Base-by-base conservation (phyloP, 306 rosid genomes). In the Sicyos baderoa region DNA sequence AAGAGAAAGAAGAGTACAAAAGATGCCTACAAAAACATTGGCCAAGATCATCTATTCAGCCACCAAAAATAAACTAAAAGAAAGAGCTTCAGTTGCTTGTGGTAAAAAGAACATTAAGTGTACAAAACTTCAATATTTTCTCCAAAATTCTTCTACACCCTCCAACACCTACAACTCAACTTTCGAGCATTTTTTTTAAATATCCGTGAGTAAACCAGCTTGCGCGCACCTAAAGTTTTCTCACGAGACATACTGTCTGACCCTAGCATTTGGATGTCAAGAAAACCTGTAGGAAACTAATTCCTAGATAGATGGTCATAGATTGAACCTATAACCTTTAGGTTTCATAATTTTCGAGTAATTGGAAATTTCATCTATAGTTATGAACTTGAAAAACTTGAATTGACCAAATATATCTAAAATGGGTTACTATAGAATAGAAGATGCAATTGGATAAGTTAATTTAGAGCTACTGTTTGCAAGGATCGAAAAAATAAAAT, bases 381-480 rank as follows among this genome's bases (percentile, higher is more conserved):
- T 35, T 27, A 25, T 32, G 48, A 16, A 60, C 67, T 60, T 35
- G 67, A n/a, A 16, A 29, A 16, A 35, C 48, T n/a, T 15, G 22
- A 29, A 61, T 32, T 7, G 48, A 61, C 35, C 37, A 56, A 5
- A 12, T 22, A 21, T 21, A 54, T 22, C 60, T 54, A 21, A 22
- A 54, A 54, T 54, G 32, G 60, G 32, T 32, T 16, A 32, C 9
- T 9, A 15, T 37, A 61, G 47, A 25, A 60, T 35, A 13, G 47
- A 60, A 35, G 45, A 60, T 60, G 13, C 47, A 60, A 9, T 32
- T 32, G 67, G 22, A 58, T 27, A 58, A 25, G 9, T 58, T 27
- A 58, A 58, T 58, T 58, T 27, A 58, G 64, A 27, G 65, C 19
- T 58, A 58, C 44, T 27, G n/a, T 61, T 61, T 32, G 48, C 42